phyloP scores from a whole-genome alignment of 257 asterid species.

The Verbascum thapsus region DNA sequence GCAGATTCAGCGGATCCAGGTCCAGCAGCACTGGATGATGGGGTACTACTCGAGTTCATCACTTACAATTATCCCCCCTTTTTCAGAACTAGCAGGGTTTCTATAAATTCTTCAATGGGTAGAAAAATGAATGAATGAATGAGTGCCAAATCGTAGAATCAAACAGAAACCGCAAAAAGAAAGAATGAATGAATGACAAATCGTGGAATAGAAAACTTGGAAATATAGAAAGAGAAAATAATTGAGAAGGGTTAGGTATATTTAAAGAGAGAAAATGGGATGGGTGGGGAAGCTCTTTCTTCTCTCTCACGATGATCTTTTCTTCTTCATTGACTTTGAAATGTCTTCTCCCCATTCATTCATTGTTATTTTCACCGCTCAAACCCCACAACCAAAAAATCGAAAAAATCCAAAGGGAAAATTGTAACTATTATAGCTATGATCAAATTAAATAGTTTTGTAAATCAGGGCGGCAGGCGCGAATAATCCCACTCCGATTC shows the following conservation, averaged over 20 bases:
- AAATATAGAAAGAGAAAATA: not conserved
- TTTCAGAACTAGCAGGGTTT: not conserved
- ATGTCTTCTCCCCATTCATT: not conserved
- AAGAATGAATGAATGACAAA: not conserved
- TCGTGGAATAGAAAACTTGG: not conserved
- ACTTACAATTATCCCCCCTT: too few species aligned
- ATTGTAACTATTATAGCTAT: too few species aligned
- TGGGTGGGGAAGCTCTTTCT: not conserved
- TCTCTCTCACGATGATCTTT: not conserved
- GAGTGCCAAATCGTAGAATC: not conserved
- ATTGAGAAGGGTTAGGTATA: not conserved
- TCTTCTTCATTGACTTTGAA: slow-evolving; percentile 14
- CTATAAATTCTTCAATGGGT: not conserved
- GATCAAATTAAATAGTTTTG: too few species aligned
- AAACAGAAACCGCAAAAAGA: not conserved
- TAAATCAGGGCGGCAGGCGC: too few species aligned
- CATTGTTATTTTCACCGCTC: too few species aligned
- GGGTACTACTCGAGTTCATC: slow-evolving; percentile 45
- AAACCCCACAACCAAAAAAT: too few species aligned
- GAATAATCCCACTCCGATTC: too few species aligned
- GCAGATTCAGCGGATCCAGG: slow-evolving; percentile 53
- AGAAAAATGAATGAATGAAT: not conserved
- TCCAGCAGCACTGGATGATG: slow-evolving; percentile 45
- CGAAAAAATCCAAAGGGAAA: too few species aligned
- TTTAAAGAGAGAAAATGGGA: not conserved